Percentiles rank a stretch among this genome's conserved stretches.
Conservation (phyloP, 129 eudicot genomes). For the Helichrysum umbraculigerum region DNA sequence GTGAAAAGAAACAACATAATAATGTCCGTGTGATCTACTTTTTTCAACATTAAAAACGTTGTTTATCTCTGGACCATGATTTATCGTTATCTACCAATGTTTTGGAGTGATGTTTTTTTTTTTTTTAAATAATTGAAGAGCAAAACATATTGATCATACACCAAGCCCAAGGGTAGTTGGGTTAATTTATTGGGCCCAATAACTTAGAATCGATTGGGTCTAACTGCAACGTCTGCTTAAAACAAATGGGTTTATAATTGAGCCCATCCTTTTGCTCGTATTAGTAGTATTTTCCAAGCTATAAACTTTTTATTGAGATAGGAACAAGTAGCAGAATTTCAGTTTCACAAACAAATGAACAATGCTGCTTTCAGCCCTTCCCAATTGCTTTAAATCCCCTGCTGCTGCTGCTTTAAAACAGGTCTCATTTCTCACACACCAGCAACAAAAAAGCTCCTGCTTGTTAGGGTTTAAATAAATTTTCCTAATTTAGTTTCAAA, state of each 20-base stretch:
- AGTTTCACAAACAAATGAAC: constrained; percentile 10
- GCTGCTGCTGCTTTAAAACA: constrained; percentile 27
- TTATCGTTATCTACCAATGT: no score
- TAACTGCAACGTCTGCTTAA: no score
- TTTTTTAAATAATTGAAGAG: no score
- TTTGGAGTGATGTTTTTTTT: no score
- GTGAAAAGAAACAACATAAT: constrained; percentile 17
- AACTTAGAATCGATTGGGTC: no score
- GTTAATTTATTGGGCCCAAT: no score
- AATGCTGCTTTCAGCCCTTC: constrained; percentile 36
- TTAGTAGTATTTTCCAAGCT: no score
- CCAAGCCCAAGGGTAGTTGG: no score
- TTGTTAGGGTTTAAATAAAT: not conserved
- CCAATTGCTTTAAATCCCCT: constrained; percentile 31
- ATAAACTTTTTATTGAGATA: not conserved
- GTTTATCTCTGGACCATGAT: no score
- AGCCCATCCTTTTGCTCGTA: no score
- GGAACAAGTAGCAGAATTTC: not conserved
- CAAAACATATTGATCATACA: no score
- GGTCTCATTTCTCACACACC: constrained; percentile 35
- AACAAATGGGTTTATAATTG: no score
- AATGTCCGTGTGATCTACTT: not conserved
- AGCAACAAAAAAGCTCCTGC: constrained; percentile 21
- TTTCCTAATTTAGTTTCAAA: not conserved
- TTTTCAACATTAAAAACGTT: not conserved